Conservation (phyloP, 306 rosid species). For the Quercus suber region DNA sequence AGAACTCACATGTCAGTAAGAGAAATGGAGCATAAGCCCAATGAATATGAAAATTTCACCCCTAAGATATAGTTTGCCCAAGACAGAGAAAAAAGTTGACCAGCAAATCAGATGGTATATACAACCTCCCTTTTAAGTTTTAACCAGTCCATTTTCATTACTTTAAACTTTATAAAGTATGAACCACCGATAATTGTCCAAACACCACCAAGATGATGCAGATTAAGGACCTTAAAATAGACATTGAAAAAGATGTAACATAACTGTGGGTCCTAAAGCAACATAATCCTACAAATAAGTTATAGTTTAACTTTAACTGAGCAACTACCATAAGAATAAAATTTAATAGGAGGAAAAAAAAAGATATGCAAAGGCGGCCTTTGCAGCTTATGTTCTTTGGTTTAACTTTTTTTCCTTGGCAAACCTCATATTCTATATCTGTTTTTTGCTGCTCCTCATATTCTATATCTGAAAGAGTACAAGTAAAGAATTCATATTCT, state of each 20-base stretch:
- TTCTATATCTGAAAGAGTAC: slow-evolving; percentile 8
- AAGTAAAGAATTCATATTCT: slow-evolving; percentile 26
- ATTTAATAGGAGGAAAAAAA: neutral
- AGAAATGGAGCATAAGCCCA: no score
- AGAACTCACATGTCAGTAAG: no score
- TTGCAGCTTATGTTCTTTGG: neutral
- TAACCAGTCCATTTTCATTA: neutral
- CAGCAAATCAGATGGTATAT: no score
- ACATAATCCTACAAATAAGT: slow-evolving; percentile 11
- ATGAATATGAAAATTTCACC: no score
- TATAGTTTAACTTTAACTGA: slow-evolving; percentile 15
- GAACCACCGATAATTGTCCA: neutral
- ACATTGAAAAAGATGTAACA: neutral
- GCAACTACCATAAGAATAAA: slow-evolving; percentile 4
- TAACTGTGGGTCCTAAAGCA: slow-evolving; percentile 16
- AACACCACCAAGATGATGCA: slow-evolving; percentile 12
- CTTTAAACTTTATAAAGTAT: neutral
- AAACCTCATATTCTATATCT: neutral
- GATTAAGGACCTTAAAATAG: slow-evolving; percentile 13
- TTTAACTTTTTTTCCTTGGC: neutral
- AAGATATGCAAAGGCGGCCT: neutral
- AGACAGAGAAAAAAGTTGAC: no score
- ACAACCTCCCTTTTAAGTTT: neutral
- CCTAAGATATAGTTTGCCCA: no score
- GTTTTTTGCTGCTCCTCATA: neutral